Evolutionary conservation across 2,329 filamentous ascomycete genomes (phyloP).

Genomic region (Colletotrichum coccodes): DNA sequence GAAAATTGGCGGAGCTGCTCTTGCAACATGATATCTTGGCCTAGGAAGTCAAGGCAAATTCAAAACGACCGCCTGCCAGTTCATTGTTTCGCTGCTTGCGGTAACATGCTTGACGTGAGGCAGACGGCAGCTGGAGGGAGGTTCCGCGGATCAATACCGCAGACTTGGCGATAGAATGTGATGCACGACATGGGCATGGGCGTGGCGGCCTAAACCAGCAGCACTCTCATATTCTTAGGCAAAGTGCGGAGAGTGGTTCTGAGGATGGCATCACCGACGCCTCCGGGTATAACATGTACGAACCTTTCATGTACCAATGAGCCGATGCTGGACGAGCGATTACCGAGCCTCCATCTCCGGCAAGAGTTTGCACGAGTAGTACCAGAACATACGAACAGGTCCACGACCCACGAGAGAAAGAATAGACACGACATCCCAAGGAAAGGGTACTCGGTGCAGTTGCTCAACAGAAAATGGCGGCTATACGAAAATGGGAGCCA

Average conservation of each 20-base stretch:
- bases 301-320: background rate
- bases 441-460: background rate
- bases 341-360: background rate
- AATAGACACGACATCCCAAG: background rate
- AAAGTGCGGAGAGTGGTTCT: background rate
- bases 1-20: too few relatives aligned
- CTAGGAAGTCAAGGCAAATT: too few relatives aligned
- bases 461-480: slow-evolving; percentile 10
- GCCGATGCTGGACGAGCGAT: slow-evolving; percentile 8
- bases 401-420: background rate
- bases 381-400: background rate
- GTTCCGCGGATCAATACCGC: too few relatives aligned
- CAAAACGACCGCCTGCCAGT: too few relatives aligned
- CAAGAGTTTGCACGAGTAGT: background rate
- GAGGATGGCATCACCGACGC: background rate
- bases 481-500: background rate
- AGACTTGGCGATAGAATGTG: too few relatives aligned
- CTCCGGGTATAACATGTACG: too few relatives aligned
- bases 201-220: background rate
- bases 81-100: too few relatives aligned
- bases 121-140: too few relatives aligned
- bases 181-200: too few relatives aligned
- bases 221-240: background rate
- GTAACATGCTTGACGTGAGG: too few relatives aligned
- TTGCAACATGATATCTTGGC: too few relatives aligned